Evolutionary conservation across 139 green algal genomes (phyloP).

Genomic region (Zygnema cylindricum): DNA sequence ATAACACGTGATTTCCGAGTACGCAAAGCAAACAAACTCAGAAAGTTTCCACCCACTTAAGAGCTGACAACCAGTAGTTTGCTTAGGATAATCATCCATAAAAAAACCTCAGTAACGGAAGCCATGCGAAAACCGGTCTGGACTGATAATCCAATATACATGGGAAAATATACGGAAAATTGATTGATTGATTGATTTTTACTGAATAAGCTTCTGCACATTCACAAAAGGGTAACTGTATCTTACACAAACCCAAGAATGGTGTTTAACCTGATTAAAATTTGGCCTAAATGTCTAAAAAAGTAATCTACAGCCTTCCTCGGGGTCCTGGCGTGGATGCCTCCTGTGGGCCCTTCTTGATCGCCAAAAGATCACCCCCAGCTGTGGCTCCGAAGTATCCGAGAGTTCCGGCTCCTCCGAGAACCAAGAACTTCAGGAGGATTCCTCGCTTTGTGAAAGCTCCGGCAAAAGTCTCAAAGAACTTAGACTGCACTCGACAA

Average conservation of each 20-base stretch:
- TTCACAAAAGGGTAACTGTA: background rate
- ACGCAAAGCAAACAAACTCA: too few species aligned
- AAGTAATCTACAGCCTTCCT: slow-evolving; percentile 58
- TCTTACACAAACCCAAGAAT: background rate
- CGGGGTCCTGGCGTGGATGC: slow-evolving; percentile 60
- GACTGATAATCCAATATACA: too few species aligned
- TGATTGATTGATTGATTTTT: too few species aligned
- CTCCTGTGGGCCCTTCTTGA: slow-evolving; percentile 85
- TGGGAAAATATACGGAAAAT: too few species aligned
- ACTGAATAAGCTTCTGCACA: too few species aligned
- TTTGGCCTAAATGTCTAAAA: background rate
- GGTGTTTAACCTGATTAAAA: background rate
- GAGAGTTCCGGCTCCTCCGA: slow-evolving; percentile 72
- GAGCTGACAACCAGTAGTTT: too few species aligned
- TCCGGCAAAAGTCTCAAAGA: slow-evolving; percentile 89
- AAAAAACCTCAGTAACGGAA: too few species aligned
- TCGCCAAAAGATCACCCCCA: slow-evolving; percentile 85
- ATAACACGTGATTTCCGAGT: too few species aligned
- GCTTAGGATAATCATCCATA: too few species aligned
- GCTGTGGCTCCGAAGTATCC: slow-evolving; percentile 81
- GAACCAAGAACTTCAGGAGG: slow-evolving; percentile 80
- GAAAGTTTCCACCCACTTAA: too few species aligned
- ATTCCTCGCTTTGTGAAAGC: slow-evolving; percentile 84
- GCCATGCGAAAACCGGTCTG: too few species aligned
- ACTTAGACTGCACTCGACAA: slow-evolving; percentile 77